Base-by-base conservation (phyloP, 345 rosid species). In the Kandelia obovata region DNA sequence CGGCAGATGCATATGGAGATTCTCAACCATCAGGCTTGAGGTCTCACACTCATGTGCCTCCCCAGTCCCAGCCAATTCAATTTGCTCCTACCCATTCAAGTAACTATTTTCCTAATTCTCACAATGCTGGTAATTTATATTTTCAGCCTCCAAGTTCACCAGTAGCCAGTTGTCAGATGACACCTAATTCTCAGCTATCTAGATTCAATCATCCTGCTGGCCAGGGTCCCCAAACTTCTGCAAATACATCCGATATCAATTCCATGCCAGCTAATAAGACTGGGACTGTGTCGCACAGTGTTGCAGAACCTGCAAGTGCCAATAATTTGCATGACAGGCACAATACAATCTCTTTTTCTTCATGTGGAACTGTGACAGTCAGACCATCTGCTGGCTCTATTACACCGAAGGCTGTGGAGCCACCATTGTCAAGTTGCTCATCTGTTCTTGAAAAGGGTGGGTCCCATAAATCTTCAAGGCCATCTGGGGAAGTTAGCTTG, bases 1-100 rank as follows among this genome's bases (percentile, higher is more conserved):
- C 88, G 34, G 75, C 88, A 39, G 96, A 90, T 75, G 35, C 77
- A 5, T 76, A 71, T 85, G 69, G 82, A 27, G 98, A 87, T 74
- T 82, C 81, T 64, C 86, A 84, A 37, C 67, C 84, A 64, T 75
- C 86, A 9, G 83, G 80, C 64, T 67, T 84, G 34, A 89, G 94
- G 75, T 75, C 86, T 30, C 93, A 86, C 79, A 74, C 86, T 60
- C 85, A 76, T 58, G 71, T 81, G 53, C 88, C 92, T 65, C 71
- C 88, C 73, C 92, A 89, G 63, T 73, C 98, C 23, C 97, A 84
- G 70, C 85, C 87, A 20, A 65, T 85, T 37, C 74, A 86, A 72
- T 90, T 77, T 82, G 57, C 86, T 20, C 65, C 85, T 61, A 66
- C 83, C 53, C 90, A 80, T 74, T 80, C 82, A 23, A 78, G 79